Conservation (phyloP, 1,284 basidiomycete species). For the Amylostereum chailletii region DNA sequence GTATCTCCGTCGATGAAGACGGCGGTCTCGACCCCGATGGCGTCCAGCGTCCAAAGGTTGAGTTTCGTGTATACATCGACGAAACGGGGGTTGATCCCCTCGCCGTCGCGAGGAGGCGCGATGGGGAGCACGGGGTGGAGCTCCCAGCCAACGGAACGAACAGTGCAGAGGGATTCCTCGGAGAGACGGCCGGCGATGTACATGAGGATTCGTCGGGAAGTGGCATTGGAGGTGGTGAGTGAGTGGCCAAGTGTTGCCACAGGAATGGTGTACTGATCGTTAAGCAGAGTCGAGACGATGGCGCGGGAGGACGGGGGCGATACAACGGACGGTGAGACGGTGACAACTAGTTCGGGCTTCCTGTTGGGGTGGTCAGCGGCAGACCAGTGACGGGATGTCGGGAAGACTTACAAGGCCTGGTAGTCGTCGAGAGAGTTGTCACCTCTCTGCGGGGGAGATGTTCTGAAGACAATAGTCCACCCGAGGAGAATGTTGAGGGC, state of each 20-base stretch:
- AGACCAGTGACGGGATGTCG: too few relatives aligned
- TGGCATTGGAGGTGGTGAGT: constrained; percentile 24
- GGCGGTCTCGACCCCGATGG: constrained; percentile 20
- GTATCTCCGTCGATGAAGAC: constrained; percentile 39
- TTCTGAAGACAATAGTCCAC: too few relatives aligned
- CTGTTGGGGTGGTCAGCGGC: too few relatives aligned
- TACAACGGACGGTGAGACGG: too few relatives aligned
- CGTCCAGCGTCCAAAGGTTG: constrained; percentile 32
- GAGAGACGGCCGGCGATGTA: constrained; percentile 33
- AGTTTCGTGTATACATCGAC: constrained; percentile 36
- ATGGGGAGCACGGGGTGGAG: constrained; percentile 26
- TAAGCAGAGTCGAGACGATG: constrained; percentile 33
- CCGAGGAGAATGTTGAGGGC: too few relatives aligned
- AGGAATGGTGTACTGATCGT: constrained; percentile 31
- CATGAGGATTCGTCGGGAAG: constrained; percentile 25
- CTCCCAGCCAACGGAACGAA: constrained; percentile 30
- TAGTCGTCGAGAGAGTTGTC: too few relatives aligned
- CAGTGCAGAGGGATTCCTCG: constrained; percentile 29
- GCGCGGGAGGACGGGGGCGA: constrained; percentile 18
- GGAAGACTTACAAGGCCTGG: too few relatives aligned
- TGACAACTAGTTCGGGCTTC: too few relatives aligned
- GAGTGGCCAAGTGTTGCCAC: constrained; percentile 36
- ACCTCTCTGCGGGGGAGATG: too few relatives aligned
- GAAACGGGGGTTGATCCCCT: constrained; percentile 27
- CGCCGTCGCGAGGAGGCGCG: constrained; percentile 26